Evolutionary conservation across 371 early-diverging fungal species (phyloP), one percentile per base, ranked within the genome.

Genomic region (Choanephora cucurbitarum): DNA sequence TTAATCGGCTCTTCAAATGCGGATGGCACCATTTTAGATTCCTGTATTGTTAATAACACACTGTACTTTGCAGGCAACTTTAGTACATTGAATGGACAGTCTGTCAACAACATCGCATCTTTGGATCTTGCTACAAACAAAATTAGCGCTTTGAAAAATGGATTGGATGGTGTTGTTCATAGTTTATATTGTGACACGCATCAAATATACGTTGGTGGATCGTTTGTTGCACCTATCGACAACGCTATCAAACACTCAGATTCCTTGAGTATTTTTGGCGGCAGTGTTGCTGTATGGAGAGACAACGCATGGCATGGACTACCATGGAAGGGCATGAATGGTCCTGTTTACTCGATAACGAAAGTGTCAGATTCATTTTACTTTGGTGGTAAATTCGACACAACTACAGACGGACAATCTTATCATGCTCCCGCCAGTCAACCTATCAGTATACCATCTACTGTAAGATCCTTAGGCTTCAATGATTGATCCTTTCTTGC

Each of bases 161-260:
- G 92, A n/a, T 65, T 91, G 13, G 85, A 90, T 66, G 90, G 88
- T 0, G 72, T 87, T 3, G 89, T 91, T 10, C 72, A 78, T 39
- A 69, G 77, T 18, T 60, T 91, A 17, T 68, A 76, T 51, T 91
- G 92, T 51, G 90, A 91, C 49, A 49, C 65, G 0, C 43, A 74
- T 1, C 71, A 63, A 3, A 75, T 87, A 1, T 83, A 78, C 51
- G 82, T 73, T 3, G 64, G 67, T 43, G 72, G 77, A 34, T 46
- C 47, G 19, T 77, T 77, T 43, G 41, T 62, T 15, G 76, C 72
- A 28, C 76, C 74, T 11, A 40, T 70, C 10, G 58, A 60, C 21
- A 41, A 53, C 2, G 49, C 71, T 42, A n/a, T 54, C 7, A 41
- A 55, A 37, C 67, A 75, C 43, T 60, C 71, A 5, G 63, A 55